A percentile compares a stretch with the other conserved stretches of the same genome.
Evolutionary conservation across 768 basidiomycete species (phyloP).

Genomic region (Artomyces pyxidatus): DNA sequence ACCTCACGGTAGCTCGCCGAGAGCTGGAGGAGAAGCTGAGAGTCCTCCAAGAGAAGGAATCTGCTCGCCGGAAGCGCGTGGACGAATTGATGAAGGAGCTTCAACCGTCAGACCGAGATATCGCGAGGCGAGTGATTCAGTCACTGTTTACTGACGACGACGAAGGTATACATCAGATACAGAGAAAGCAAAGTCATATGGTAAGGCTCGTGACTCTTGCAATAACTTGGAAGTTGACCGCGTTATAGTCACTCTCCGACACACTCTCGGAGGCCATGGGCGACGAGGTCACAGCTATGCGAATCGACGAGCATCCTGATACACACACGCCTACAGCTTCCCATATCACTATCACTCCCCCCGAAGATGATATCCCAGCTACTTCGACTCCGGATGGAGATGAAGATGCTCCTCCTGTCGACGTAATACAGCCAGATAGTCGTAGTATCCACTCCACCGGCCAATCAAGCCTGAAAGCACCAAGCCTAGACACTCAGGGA

Average conservation of each 20-base stretch:
- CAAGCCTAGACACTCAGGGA: constrained; percentile 4
- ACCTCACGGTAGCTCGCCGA: constrained; percentile 43
- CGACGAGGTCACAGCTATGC: constrained; percentile 38
- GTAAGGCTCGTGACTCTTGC: constrained; percentile 30
- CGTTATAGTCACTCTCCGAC: constrained; percentile 34
- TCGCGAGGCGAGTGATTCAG: constrained; percentile 60
- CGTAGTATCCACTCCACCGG: constrained; percentile 12
- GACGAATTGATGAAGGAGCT: constrained; percentile 51
- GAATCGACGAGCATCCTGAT: constrained; percentile 21
- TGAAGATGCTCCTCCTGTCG: background rate
- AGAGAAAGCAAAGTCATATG: constrained; percentile 49
- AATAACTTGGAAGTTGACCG: background rate
- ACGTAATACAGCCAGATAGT: constrained; percentile 2
- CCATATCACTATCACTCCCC: constrained; percentile 9
- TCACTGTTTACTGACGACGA: constrained; percentile 49
- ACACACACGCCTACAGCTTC: constrained; percentile 10
- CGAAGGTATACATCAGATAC: constrained; percentile 38
- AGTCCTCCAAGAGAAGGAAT: constrained; percentile 51
- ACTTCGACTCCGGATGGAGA: background rate
- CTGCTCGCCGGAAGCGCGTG: constrained; percentile 40
- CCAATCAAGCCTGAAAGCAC: constrained; percentile 8
- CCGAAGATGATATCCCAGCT: background rate
- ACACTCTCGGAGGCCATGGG: constrained; percentile 38
- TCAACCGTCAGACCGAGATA: constrained; percentile 51
- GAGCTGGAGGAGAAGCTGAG: constrained; percentile 59